Evolutionary conservation across 345 rosid species (phyloP).

Genomic region (Syzygium oleosum): DNA sequence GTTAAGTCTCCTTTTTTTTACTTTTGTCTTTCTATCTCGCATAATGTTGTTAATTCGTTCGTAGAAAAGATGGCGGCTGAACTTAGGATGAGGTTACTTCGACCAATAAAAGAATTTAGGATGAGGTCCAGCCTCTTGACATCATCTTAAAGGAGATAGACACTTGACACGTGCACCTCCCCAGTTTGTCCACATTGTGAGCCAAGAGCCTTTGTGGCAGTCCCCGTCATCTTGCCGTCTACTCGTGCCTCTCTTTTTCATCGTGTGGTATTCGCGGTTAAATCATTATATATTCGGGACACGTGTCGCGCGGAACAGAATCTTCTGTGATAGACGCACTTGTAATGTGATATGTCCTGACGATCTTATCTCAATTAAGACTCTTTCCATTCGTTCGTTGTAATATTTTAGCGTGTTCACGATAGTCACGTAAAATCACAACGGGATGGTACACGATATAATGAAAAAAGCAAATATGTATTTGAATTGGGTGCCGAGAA

Average conservation of each 20-base stretch:
- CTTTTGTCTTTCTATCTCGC: background rate
- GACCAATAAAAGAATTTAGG: background rate
- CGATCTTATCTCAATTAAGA: background rate
- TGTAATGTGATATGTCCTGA: fast-evolving
- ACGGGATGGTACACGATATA: fast-evolving
- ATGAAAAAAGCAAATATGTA: background rate
- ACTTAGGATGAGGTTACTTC: background rate
- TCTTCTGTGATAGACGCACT: background rate
- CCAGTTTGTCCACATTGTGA: background rate
- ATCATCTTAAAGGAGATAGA: constrained; percentile 2
- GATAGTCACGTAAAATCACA: background rate
- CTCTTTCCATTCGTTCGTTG: background rate
- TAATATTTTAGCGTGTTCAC: background rate
- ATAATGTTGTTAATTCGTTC: background rate
- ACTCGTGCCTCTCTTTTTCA: background rate
- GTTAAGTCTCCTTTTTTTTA: background rate
- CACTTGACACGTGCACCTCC: constrained; percentile 24
- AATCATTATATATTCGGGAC: background rate
- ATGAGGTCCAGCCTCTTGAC: constrained; percentile 11
- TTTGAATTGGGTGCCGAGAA: background rate
- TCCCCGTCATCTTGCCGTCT: background rate
- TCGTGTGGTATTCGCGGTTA: background rate
- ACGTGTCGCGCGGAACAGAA: background rate
- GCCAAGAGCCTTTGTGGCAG: background rate
- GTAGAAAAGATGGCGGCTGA: constrained; percentile 40